Evolutionary conservation across 1,139 yeast genomes (phyloP).

Genomic region (Suhomyces panamericanus): DNA sequence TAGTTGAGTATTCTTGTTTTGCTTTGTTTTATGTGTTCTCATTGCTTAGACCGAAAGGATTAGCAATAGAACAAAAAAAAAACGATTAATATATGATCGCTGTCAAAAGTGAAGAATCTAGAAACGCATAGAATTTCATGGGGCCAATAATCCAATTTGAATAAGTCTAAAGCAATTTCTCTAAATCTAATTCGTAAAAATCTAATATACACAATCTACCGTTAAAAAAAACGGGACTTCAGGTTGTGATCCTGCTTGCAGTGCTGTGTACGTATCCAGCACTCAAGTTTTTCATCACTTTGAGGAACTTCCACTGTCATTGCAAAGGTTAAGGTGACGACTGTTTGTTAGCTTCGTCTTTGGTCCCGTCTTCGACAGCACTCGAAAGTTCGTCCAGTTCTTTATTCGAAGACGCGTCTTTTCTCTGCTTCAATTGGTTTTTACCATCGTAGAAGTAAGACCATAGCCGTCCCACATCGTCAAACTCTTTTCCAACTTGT

Average conservation of each 20-base stretch:
- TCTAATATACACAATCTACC: background rate
- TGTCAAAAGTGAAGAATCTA: conserved; percentile 5
- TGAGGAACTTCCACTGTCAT: too few species aligned
- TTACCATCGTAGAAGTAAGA: conserved; percentile 42
- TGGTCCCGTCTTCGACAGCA: conserved; percentile 9
- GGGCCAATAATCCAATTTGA: too few species aligned
- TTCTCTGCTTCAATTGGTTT: conserved; percentile 25
- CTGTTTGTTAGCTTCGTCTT: background rate
- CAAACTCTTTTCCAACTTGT: conserved; percentile 49
- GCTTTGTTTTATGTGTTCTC: conserved; percentile 10
- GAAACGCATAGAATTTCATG: background rate
- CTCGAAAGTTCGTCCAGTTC: conserved; percentile 13
- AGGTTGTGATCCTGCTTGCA: too few species aligned
- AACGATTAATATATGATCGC: conserved; percentile 13
- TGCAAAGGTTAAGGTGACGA: too few species aligned
- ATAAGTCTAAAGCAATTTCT: too few species aligned
- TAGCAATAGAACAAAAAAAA: conserved; percentile 6
- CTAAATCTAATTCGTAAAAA: background rate
- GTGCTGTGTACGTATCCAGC: too few species aligned
- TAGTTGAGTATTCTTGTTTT: conserved; percentile 11
- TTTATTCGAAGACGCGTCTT: conserved; percentile 8
- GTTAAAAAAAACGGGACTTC: background rate
- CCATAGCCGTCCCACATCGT: conserved; percentile 48
- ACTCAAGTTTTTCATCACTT: too few species aligned
- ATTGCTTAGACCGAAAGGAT: conserved; percentile 5